These are phyloP conservation scores for Crithidia expoeki DNA, from an alignment of 208 protist genomes.

Conservation along the genomic window DNA sequence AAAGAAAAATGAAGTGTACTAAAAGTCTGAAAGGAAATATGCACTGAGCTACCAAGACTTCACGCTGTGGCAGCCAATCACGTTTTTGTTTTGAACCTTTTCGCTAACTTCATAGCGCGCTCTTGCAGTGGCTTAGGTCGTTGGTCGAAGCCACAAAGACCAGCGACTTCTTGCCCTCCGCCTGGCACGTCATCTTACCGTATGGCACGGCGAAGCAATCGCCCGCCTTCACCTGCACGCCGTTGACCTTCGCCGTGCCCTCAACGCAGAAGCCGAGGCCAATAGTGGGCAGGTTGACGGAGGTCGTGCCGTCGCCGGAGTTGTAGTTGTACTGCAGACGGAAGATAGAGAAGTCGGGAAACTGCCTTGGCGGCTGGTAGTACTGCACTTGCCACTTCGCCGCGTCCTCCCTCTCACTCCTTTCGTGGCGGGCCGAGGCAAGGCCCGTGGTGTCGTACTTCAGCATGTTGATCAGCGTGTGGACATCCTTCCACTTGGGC, in stretches of 20 bases:
- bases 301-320: constrained; percentile 33
- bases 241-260: constrained; percentile 74
- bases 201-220: constrained; percentile 87
- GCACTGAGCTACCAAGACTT: no score
- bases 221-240: constrained; percentile 50
- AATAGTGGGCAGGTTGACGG: constrained; percentile 74
- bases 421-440: constrained; percentile 51
- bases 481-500: constrained; percentile 97
- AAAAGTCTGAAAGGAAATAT: background rate
- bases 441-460: constrained; percentile 83
- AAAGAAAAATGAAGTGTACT: constrained; percentile 13
- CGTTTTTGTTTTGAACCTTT: constrained; percentile 3
- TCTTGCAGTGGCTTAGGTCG: constrained; percentile 21
- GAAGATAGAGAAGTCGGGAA: constrained; percentile 88
- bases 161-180: constrained; percentile 53
- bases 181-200: constrained; percentile 60
- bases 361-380: constrained; percentile 78
- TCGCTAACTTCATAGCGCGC: constrained; percentile 12
- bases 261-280: constrained; percentile 86
- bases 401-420: constrained; percentile 31
- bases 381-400: constrained; percentile 78
- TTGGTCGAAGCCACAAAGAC: constrained; percentile 89
- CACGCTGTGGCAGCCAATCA: no score
- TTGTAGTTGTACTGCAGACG: constrained; percentile 69
- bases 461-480: constrained; percentile 94